Evolutionary conservation across 345 rosid species (phyloP), one percentile per base, ranked within the genome.

Genomic region (Aurinia saxatilis): DNA sequence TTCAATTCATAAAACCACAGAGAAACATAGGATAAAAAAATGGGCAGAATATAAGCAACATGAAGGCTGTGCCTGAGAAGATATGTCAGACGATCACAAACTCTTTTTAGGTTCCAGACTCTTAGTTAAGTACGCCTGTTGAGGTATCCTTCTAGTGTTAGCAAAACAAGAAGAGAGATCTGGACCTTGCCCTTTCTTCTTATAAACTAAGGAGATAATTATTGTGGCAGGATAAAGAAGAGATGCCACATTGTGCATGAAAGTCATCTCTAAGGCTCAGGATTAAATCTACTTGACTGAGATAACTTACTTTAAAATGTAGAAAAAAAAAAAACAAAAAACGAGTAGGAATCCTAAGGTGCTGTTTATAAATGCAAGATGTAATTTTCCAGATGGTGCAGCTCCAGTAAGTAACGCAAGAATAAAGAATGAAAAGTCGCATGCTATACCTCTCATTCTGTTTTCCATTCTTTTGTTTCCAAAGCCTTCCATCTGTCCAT

Each of bases 401-500:
- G 34, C 11, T 42, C 31, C 31, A 50, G 12, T 33, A 46, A 11
- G 60, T 29, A 70, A 68, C 62, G 67, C 65, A 59, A 68, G 38
- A 63, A 71, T 33, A 74, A 63, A 68, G 61, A 70, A 73, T 44
- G 47, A 72, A 46, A 72, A 61, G 64, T 57, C 40, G 5, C 76
- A 65, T 60, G 46, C 13, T 71, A 78, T 95, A 95, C 99, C 99
- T 95, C 89, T 84, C 46, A 90, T 70, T 78, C 69, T 79, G 85
- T 47, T 81, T 83, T 90, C 99, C 98, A 95, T 88, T 40, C 78
- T 82, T 84, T 84, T 90, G 89, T 82, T 90, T 80, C 96, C 97
- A 87, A 79, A 78, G 79, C 99, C 99, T 76, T 95, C 99, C 82
- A 86, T 71, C 66, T 93, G 95, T 37, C 95, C 91, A 53, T 95